Base-by-base conservation (phyloP, 768 basidiomycete genomes). In the Sarcodon aspratus region DNA sequence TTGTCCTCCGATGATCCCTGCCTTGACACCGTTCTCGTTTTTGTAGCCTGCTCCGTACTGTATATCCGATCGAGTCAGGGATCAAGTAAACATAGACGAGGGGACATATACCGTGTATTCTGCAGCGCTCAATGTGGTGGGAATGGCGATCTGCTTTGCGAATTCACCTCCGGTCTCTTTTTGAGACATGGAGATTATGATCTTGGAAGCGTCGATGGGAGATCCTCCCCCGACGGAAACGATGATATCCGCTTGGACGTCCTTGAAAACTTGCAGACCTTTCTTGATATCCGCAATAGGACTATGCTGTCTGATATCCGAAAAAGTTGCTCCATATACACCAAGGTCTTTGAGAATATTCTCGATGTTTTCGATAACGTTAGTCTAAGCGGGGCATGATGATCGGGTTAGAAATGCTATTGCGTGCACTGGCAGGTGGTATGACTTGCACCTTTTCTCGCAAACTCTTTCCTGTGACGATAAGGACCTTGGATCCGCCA, bases 211-310 rank as follows among this genome's bases (percentile, higher is more conserved):
- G 60, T 89, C 88, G 50, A 89, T 70, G 11, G 86, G 85, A 1
- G 85, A 88, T 45, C 87, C 88, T 18, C 88, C 87, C 1, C 88
- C 88, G 40, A 89, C 70, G 27, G 83, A 68, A 37, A 91, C 74
- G 54, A 89, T 76, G 18, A 80, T 70, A 58, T 88, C 80, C 50
- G 82, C 82, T 9, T 69, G 70, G 18, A 71, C 63, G 9, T 77
- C 70, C 40, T 69, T 74, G 66, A 83, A 78, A 1, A 66, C 59
- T 51, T 76, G 65, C 48, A 79, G 67, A 27, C 79, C 84, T 11
- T 68, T 69, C 13, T 68, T 64, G 54, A 88, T 83, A 10, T 76
- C 83, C 27, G 77, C 75, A 48, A 87, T 70, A 3, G 85, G 85
- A 0, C 80, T 67, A 57, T 86, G 83, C 59, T 87, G 69, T 7